Base-by-base conservation (phyloP, 345 rosid species). In the Linum trigynum region DNA sequence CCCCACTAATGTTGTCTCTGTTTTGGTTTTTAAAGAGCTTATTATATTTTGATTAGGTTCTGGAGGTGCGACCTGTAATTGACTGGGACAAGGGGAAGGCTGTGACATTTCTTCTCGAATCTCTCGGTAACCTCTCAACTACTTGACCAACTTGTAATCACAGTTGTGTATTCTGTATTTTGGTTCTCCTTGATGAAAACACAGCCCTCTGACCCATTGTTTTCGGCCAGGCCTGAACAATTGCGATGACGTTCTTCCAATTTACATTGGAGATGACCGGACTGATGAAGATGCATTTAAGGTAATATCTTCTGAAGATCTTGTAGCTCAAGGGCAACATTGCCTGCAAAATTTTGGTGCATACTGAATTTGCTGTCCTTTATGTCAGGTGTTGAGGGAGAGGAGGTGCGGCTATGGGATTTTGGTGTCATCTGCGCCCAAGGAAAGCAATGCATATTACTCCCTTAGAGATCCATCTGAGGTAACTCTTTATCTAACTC, bases 261-360 rank as follows among this genome's bases (percentile, higher is more conserved):
- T 86, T 17, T 86, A 83, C 61, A 78, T 86, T 3, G 91, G 88
- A 9, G 91, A 85, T 62, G 90, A 85, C 64, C 65, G 68, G 38
- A 83, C 87, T 0, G 87, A 85, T 55, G 91, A 85, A 72, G 88
- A 86, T 66, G 88, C 91, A 32, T 86, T 86, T 63, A 72, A 82
- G 86, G 87, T 82, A 70, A 3, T 5, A 58, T 56, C 40, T 53
- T 17, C 1, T 3, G 37, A 39, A 11, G 2, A 12, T 10, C 17
- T 23, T 3, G 32, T 51, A 5, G 15, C 1, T 2, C 0, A 50
- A 0, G 59, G 2, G 36, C 35, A 17, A 41, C 23, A 12, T 69
- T 15, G 4, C 1, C 12, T 16, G 0, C 15, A 5, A 41, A 1
- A 55, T 8, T 4, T 11, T 23, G 12, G 16, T 55, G 12, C 16